Evolutionary conservation across 805 yeast genomes (phyloP), one percentile per base, ranked within the genome.

Genomic region (Sugiyamaella floridensis): DNA sequence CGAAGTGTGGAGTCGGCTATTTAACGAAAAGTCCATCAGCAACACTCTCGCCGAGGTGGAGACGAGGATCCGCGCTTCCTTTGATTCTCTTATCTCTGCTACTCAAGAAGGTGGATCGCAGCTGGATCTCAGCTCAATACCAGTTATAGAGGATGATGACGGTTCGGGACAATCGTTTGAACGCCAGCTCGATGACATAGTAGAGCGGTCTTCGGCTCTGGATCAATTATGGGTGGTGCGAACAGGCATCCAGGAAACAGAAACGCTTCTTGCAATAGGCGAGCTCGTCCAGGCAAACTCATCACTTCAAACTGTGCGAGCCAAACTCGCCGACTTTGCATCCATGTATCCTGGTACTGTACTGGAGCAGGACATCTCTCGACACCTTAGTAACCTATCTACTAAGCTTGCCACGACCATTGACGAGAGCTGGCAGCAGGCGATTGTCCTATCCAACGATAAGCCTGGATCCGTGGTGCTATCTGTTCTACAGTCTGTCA

Each of bases 141-240:
- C 32, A 34, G 20, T 14, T 8, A 19, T 2, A 2, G 50, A 40
- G 15, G 51, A 22, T 11, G 51, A 22, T 11, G n/a, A 34, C 16
- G 40, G n/a, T n/a, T 12, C 19, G 29, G 43, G 9, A 4, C 29
- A 47, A n/a, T 7, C 16, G 7, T 32, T 48, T 6, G 26, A 11
- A 37, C n/a, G 40, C 9, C 34, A 42, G 19, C 47, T 18, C 12
- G 40, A 22, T 7, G 8, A 14, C 2, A 20, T 18, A 5, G 18
- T 4, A 10, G 34, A 45, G 20, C 16, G 20, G 5, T 15, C 40
- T 14, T 11, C 32, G 29, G 62, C 58, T 4, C 22, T 60, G 37
- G 50, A 59, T 41, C 52, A 53, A 18, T 48, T 60, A 8, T 60
- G 63, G 63, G 51, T 57, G 14, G 45, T 60, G 14, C 48, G 56